Percentiles rank a stretch among this genome's conserved stretches.
Conservation (phyloP, 345 rosid genomes). For the Lepidium aucheri region DNA sequence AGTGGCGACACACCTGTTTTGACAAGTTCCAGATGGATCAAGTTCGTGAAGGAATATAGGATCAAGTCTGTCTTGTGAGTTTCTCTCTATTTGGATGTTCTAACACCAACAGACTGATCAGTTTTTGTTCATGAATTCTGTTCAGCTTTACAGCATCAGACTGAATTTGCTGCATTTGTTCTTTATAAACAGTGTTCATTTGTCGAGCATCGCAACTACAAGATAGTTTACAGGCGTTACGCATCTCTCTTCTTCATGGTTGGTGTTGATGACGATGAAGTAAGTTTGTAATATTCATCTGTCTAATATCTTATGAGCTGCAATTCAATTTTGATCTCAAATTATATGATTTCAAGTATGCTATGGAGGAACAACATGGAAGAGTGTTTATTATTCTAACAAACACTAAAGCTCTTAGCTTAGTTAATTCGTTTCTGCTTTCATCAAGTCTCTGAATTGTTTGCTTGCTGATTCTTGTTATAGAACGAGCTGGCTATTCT, state of each 20-base stretch:
- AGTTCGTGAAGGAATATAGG: not conserved
- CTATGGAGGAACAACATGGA: not conserved
- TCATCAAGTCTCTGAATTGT: not conserved
- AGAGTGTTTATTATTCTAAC: no score
- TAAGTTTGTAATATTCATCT: conserved; percentile 25
- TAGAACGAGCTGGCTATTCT: conserved; percentile 92
- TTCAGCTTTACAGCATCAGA: not conserved
- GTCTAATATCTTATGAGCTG: not conserved
- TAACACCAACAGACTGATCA: no score
- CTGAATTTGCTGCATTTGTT: not conserved
- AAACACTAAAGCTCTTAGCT: not conserved
- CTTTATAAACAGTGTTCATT: conserved; percentile 66
- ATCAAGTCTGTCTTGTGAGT: not conserved
- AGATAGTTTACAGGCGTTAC: conserved; percentile 87
- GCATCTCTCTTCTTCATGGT: conserved; percentile 95
- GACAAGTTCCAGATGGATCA: not conserved
- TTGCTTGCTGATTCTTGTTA: not conserved
- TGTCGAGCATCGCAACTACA: conserved; percentile 97
- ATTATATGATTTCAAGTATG: not conserved
- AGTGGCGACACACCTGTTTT: not conserved
- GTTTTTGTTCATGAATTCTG: not conserved
- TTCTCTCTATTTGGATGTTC: no score
- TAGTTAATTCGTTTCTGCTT: not conserved
- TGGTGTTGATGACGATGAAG: conserved; percentile 94
- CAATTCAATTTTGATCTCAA: not conserved